phyloP scores from a whole-genome alignment of 2,329 filamentous ascomycete genomes.

The Penicillium corylophilum region DNA sequence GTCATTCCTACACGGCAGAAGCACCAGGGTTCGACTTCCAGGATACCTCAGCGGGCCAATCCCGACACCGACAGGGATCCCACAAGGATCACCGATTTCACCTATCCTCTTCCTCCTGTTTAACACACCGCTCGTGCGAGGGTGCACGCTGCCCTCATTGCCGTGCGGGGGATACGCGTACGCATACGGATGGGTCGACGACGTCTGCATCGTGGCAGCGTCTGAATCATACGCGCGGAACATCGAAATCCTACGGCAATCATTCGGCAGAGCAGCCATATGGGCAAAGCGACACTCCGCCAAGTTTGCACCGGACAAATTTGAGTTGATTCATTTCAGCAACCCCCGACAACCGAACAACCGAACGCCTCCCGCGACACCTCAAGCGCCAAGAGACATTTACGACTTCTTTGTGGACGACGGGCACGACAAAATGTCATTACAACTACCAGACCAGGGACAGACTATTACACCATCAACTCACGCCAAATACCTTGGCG shows the following conservation, averaged over 20 bases:
- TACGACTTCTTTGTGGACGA: background rate
- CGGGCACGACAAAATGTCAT: background rate
- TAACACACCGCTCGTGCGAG: background rate
- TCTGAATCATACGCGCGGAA: conserved; percentile 2
- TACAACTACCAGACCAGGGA: background rate
- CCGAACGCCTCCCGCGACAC: no score
- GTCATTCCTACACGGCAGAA: background rate
- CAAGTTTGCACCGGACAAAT: conserved; percentile 9
- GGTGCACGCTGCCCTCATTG: no score
- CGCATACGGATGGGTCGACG: background rate
- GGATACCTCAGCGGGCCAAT: background rate
- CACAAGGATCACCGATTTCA: conserved; percentile 1
- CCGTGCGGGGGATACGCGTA: no score
- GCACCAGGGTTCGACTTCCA: background rate
- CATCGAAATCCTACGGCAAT: background rate
- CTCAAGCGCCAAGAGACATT: background rate
- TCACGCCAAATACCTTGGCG: conserved; percentile 7
- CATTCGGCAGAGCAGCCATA: background rate
- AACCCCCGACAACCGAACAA: conserved; percentile 4
- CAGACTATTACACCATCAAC: background rate
- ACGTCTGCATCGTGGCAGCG: background rate
- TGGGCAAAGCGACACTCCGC: conserved; percentile 8
- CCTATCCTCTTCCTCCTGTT: conserved; percentile 9
- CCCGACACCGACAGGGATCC: background rate
- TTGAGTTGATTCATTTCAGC: conserved; percentile 7